Evolutionary conservation across 2,329 filamentous ascomycete species (phyloP), one percentile per base, ranked within the genome.

Genomic region (Trichoderma cornu-damae): DNA sequence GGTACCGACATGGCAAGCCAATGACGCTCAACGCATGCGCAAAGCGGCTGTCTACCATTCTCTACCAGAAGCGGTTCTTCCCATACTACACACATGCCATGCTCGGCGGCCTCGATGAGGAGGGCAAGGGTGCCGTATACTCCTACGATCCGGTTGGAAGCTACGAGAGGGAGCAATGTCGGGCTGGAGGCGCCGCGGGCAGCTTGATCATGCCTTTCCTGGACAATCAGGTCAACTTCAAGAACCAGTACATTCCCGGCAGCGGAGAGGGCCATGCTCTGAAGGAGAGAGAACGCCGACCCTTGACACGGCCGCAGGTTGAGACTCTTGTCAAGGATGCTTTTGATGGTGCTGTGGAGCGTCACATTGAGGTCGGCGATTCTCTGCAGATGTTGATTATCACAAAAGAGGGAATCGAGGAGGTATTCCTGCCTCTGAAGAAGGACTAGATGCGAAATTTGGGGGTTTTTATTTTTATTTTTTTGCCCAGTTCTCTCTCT

Each of bases 201-300:
- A 94, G 89, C 68, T 77, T 99, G 73, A 99, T 99, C 75, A 99
- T 96, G 89, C 94, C 94, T 1, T 99, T 99, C 81, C 77, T 99
- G 69, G 94, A 99, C 75, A 99, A 99, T 74, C 95, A 99, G 77
- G 94, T 99, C 79, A 97, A 97, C 78, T 93, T 93, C 81, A 99
- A 96, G 83, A 99, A 99, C 73, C 93, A 96, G 79, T 96, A 96
- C 72, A 81, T 94, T 57, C 91, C 93, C 9, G 89, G 87, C 46
- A 93, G 89, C 66, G 91, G 90, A 58, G 82, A 83, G 60, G 93
- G 93, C 42, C 89, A 96, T 73, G 87, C 86, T 54, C 77, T 96
- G 66, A 77, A 88, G 77, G 83, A 88, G 74, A 82, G 87, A 65
- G 80, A 85, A 71, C 80, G 82, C 60, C 79, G 85, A 68, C 88